A percentile compares a stretch with the other conserved stretches of the same genome.
phyloP scores from a whole-genome alignment of 495 filamentous ascomycete genomes.

The Tuber microsphaerosporum region DNA sequence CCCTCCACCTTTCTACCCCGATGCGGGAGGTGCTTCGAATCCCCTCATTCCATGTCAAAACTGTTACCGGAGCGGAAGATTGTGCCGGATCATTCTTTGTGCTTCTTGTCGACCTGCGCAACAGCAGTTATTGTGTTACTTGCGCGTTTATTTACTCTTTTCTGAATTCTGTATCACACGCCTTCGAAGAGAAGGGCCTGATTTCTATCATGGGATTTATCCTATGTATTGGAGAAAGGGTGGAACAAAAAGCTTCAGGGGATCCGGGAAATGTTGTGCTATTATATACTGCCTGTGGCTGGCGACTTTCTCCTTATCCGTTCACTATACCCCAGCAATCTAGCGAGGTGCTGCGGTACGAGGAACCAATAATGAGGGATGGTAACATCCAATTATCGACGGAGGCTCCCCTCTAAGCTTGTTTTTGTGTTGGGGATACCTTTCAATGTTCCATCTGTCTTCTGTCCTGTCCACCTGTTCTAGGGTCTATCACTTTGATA shows the following conservation, averaged over 20 bases:
- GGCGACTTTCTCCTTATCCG: constrained; percentile 18
- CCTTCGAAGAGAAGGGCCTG: neutral
- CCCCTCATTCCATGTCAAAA: neutral
- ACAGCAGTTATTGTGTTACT: neutral
- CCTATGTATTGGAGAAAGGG: neutral
- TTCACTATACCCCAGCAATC: constrained; percentile 11
- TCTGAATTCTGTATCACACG: neutral
- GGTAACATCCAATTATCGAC: constrained; percentile 4
- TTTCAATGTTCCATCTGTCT: neutral
- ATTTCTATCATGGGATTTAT: neutral
- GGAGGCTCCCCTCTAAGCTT: constrained; percentile 7
- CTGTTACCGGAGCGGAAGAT: neutral
- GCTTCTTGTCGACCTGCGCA: neutral
- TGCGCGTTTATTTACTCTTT: neutral
- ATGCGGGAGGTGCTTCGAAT: neutral
- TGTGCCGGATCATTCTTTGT: neutral
- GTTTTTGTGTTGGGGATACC: constrained; percentile 10
- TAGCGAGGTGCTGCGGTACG: constrained; percentile 10
- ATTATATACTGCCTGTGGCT: constrained; percentile 24
- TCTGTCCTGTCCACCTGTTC: neutral
- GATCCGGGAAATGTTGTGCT: constrained; percentile 7
- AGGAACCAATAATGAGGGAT: neutral
- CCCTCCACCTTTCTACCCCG: neutral
- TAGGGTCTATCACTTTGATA: neutral
- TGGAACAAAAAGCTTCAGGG: neutral